These are phyloP conservation scores for Suillus tomentosus DNA, from an alignment of 768 basidiomycete species.

Conservation along the genomic window DNA sequence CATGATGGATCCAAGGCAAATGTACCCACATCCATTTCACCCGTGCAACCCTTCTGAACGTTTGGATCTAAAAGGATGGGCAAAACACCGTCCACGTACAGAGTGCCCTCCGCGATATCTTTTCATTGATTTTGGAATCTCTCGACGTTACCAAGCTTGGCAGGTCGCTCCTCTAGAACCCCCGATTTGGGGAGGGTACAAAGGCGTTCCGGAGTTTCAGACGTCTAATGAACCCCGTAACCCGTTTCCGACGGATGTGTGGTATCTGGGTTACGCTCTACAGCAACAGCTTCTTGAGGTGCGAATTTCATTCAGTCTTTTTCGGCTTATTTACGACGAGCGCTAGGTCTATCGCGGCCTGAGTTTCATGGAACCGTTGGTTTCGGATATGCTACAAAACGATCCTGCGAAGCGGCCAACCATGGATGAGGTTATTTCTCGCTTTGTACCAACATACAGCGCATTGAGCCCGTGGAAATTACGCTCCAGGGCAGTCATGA, in stretches of 20 bases:
- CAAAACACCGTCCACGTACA: slow-evolving; percentile 25
- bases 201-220: slow-evolving; percentile 27
- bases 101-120: slow-evolving; percentile 27
- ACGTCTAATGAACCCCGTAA: slow-evolving; percentile 15
- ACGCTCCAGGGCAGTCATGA: slow-evolving; percentile 16
- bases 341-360: slow-evolving; percentile 21
- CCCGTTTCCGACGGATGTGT: slow-evolving; percentile 26
- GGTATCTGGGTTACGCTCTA: slow-evolving; percentile 10
- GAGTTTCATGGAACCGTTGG: slow-evolving; percentile 32
- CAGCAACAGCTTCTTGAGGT: neutral
- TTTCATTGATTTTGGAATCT: slow-evolving; percentile 34
- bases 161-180: slow-evolving; percentile 16
- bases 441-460: slow-evolving; percentile 11
- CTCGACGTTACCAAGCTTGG: slow-evolving; percentile 21
- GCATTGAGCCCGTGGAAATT: slow-evolving; percentile 7
- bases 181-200: slow-evolving; percentile 26
- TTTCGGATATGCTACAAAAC: slow-evolving; percentile 19
- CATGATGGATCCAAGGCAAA: slow-evolving; percentile 23
- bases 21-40: slow-evolving; percentile 22
- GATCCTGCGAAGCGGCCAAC: slow-evolving; percentile 19
- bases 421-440: slow-evolving; percentile 18
- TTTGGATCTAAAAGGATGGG: slow-evolving; percentile 10
- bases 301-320: neutral
- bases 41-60: neutral
- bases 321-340: neutral